These are phyloP conservation scores for Balakata baccata DNA, from an alignment of 345 rosid species.

Conservation along the genomic window DNA sequence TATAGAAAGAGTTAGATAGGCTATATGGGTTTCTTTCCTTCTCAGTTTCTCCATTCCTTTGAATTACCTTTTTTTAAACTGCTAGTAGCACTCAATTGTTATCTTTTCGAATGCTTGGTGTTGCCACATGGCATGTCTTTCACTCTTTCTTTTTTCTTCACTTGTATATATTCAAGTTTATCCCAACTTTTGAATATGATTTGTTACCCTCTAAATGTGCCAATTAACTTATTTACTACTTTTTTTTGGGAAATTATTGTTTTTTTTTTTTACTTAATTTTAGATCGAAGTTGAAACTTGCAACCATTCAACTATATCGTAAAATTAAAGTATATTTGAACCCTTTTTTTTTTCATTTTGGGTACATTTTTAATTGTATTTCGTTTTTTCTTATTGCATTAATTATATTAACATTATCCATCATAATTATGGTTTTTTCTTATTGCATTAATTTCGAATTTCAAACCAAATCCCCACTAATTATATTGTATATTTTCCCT, in stretches of 20 bases:
- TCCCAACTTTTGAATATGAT: conserved; percentile 29
- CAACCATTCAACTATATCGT: no score
- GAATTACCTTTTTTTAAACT: conserved; percentile 37
- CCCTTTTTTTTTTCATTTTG: no score
- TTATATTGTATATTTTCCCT: not conserved
- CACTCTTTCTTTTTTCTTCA: not conserved
- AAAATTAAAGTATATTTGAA: no score
- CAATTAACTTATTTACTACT: no score
- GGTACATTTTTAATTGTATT: no score
- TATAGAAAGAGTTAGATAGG: not conserved
- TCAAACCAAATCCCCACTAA: not conserved
- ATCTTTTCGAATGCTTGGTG: conserved; percentile 1
- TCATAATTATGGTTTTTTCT: not conserved
- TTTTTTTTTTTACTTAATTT: no score
- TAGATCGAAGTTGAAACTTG: no score
- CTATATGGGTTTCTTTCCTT: conserved; percentile 43
- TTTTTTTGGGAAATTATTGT: not conserved
- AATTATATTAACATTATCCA: not conserved
- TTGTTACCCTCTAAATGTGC: conserved; percentile 19
- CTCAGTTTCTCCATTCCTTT: conserved; percentile 37
- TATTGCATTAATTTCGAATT: not conserved
- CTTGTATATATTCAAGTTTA: conserved; percentile 12
- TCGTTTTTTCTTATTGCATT: not conserved
- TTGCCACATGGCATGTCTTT: conserved; percentile 34
- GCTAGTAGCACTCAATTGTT: conserved; percentile 46